A percentile compares a stretch with the other conserved stretches of the same genome.
These are phyloP conservation scores for Neurospora sp. DNA, from an alignment of 495 filamentous ascomycete species.

Conservation along the genomic window DNA sequence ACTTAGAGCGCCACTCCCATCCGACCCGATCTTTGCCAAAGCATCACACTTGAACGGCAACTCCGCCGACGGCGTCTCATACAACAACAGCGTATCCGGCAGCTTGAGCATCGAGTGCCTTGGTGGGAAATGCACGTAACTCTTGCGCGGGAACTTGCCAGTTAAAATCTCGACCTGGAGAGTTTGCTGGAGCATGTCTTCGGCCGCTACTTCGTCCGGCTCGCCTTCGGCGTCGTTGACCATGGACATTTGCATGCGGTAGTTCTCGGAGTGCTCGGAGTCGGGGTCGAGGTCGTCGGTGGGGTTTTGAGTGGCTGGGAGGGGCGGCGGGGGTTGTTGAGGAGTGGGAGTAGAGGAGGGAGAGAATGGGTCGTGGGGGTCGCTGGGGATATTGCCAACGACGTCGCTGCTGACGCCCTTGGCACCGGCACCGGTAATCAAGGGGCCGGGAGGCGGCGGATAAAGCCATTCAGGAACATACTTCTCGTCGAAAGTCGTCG, in stretches of 20 bases:
- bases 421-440: background rate
- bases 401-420: slow-evolving; percentile 2
- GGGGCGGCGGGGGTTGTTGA: background rate
- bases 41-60: background rate
- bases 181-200: background rate
- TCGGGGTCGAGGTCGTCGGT: background rate
- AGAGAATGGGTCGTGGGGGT: background rate
- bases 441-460: background rate
- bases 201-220: background rate
- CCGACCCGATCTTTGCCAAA: background rate
- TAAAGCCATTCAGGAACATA: background rate
- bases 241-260: background rate
- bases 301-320: background rate
- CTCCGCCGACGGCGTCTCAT: slow-evolving; percentile 14
- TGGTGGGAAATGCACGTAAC: slow-evolving; percentile 27
- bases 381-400: background rate
- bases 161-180: background rate
- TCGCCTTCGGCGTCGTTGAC: background rate
- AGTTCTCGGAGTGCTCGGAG: background rate
- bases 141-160: slow-evolving; percentile 11
- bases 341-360: background rate
- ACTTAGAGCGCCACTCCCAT: background rate
- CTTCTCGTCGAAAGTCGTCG: slow-evolving; percentile 21
- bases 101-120: slow-evolving; percentile 23
- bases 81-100: slow-evolving; percentile 26